These are phyloP conservation scores for Dictyostelium brefeldianum DNA, from an alignment of 78 protist genomes.

Conservation along the genomic window DNA sequence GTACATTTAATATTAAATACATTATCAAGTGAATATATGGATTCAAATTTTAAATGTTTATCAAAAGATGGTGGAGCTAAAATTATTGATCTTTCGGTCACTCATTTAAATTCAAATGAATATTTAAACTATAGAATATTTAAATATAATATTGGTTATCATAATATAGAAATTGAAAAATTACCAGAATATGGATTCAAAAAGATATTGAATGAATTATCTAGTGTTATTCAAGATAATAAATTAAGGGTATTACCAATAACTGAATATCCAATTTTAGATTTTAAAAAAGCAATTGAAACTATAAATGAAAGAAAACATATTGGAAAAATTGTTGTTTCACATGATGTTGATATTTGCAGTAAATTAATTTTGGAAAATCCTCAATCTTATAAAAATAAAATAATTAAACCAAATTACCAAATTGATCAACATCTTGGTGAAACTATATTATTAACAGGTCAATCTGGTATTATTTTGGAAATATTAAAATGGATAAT, in stretches of 20 bases:
- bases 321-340: not conserved
- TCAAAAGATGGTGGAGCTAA: not conserved
- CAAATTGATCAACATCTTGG: not conserved
- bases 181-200: not conserved
- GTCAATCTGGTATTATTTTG: constrained; percentile 30
- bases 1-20: too few species aligned
- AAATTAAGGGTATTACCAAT: too few species aligned
- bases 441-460: constrained; percentile 22
- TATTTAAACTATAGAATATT: too few species aligned
- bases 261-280: not conserved
- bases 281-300: not conserved
- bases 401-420: too few species aligned
- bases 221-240: not conserved
- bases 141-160: not conserved
- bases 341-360: too few species aligned
- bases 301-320: too few species aligned
- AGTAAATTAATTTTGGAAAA: too few species aligned
- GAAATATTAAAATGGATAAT: not conserved
- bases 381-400: too few species aligned
- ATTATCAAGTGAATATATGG: not conserved
- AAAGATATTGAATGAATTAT: not conserved
- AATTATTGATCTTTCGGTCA: not conserved
- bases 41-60: not conserved
- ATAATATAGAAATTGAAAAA: too few species aligned
- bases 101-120: too few species aligned